Evolutionary conservation across 257 asterid genomes (phyloP), one percentile per base, ranked within the genome.

Genomic region (Gardenia jasminoides): DNA sequence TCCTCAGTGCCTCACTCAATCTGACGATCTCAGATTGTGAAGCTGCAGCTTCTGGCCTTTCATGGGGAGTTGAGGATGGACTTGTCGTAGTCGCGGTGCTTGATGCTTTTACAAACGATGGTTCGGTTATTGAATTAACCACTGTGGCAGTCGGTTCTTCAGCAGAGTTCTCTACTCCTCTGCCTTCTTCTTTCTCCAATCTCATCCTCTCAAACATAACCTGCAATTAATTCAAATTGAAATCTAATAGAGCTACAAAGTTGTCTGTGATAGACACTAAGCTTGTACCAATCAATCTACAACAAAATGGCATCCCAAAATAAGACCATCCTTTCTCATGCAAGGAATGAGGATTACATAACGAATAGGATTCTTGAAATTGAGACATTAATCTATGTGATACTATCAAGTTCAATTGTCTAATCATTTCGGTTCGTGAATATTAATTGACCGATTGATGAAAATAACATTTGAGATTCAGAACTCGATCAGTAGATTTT

Each of bases 121-220:
- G 78, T 44, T 71, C 81, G 7, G 61, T 28, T 10, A 75, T 10
- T 0, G 81, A 75, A 41, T 84, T 89, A 3, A 48, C 79, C 0
- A 20, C 61, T 48, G 79, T 62, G 67, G 44, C 28, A 41, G 59
- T 72, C 0, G 78, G 65, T 41, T 75, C 87, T 6, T 68, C 33
- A 7, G 79, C 19, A n/a, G 46, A 31, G 30, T 74, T 76, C 52
- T 82, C 93, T 68, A 62, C 54, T 3, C 84, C 93, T 33, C 68
- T 72, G 0, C 88, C 89, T 62, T 87, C 98, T 85, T 94, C 98
- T 82, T 92, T 92, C 80, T 91, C 98, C 86, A 78, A 74, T 88
- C 85, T 91, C 92, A 89, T 83, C 74, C 92, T 91, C 68, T 91
- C 92, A 46, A 87, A 78, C 94, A 89, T 88, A 76, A 89, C 91